phyloP scores from a whole-genome alignment of 306 rosid species.

The Vachellia collinsii region DNA sequence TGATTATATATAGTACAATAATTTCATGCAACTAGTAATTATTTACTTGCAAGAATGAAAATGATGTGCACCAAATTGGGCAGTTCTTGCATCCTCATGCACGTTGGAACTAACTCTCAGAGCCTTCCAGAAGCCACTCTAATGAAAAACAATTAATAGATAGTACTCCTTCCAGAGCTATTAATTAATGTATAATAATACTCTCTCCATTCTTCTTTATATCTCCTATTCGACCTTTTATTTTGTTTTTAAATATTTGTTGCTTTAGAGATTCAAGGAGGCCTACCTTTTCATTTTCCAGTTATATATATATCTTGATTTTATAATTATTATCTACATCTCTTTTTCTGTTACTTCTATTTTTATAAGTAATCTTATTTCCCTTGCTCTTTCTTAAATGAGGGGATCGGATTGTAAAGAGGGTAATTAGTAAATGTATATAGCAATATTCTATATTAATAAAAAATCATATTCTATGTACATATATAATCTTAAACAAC shows the following conservation, averaged over 20 bases:
- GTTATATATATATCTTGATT: neutral
- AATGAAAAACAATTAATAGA: neutral
- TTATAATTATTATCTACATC: too few species aligned
- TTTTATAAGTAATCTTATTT: neutral
- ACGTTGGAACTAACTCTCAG: neutral
- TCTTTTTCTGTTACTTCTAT: neutral
- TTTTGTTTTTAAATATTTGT: neutral
- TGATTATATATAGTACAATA: neutral
- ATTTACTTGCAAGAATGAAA: neutral
- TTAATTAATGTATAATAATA: neutral
- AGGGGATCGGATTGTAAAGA: too few species aligned
- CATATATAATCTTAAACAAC: neutral
- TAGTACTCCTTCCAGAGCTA: neutral
- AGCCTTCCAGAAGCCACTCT: neutral
- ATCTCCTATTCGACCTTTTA: neutral
- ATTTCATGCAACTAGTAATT: neutral
- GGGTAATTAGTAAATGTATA: too few species aligned
- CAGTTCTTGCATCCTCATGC: neutral
- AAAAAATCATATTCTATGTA: neutral
- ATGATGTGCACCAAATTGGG: slow-evolving; percentile 4
- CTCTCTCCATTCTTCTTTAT: neutral
- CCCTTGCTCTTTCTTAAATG: neutral
- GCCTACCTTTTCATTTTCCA: neutral
- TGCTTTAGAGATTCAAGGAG: neutral
- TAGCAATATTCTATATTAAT: too few species aligned